A percentile compares a stretch with the other conserved stretches of the same genome.
Conservation (phyloP, 371 early-diverging fungal species). For the Mortierella sp. region DNA sequence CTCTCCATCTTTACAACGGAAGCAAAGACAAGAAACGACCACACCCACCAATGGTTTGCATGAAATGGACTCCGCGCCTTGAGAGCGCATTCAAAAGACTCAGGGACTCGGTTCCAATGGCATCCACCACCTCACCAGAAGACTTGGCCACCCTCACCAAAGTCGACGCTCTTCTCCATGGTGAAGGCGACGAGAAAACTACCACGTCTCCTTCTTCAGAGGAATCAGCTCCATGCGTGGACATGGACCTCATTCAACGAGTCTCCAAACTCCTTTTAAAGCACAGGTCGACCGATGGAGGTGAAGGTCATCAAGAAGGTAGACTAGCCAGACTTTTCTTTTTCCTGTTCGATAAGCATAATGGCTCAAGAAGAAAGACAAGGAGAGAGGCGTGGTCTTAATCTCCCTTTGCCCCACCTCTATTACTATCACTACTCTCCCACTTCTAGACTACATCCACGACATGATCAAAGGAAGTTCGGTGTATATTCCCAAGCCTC, state of each 20-base stretch:
- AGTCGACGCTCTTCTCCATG: too few species aligned
- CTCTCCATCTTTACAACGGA: not conserved
- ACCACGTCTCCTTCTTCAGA: not conserved
- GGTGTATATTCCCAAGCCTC: slow-evolving; percentile 36
- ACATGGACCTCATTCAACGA: slow-evolving; percentile 28
- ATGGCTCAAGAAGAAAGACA: not conserved
- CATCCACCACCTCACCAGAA: too few species aligned
- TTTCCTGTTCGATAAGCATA: not conserved
- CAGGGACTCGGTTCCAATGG: not conserved
- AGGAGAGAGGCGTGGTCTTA: not conserved
- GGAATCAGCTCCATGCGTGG: not conserved
- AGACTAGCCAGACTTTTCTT: not conserved
- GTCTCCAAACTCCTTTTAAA: slow-evolving; percentile 33
- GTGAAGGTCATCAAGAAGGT: not conserved
- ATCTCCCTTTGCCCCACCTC: not conserved
- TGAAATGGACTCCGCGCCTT: slow-evolving; percentile 47
- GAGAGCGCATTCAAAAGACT: slow-evolving; percentile 35
- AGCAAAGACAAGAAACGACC: not conserved
- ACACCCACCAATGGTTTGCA: slow-evolving; percentile 13
- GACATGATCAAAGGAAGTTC: slow-evolving; percentile 37
- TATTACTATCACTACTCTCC: slow-evolving; percentile 3
- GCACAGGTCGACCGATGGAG: not conserved
- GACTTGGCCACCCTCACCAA: too few species aligned
- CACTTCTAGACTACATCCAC: slow-evolving; percentile 39
- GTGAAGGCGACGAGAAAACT: not conserved